A percentile compares a stretch with the other conserved stretches of the same genome.
Evolutionary conservation across 345 rosid species (phyloP).

Genomic region (Arabis alpina): DNA sequence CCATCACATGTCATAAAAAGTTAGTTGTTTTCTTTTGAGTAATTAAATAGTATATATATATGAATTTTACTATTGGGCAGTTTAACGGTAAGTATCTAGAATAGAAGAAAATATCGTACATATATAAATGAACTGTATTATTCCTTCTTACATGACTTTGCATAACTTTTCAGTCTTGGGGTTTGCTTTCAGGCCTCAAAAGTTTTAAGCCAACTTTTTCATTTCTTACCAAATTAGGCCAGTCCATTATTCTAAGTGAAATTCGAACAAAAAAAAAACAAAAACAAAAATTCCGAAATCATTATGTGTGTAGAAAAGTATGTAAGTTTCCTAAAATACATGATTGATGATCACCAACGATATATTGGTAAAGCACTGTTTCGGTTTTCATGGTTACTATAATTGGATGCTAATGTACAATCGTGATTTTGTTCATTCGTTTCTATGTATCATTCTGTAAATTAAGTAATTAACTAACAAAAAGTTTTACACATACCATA

Average conservation of each 20-base stretch:
- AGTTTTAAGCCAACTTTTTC: not conserved
- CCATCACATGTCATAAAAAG: conserved; percentile 11
- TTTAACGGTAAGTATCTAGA: conserved; percentile 8
- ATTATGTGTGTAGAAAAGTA: not conserved
- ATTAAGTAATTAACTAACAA: too few relatives aligned
- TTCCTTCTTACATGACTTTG: conserved; percentile 18
- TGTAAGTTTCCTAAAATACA: not conserved
- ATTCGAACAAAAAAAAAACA: not conserved
- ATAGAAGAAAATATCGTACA: not conserved
- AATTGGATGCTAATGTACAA: too few relatives aligned
- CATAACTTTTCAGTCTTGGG: not conserved
- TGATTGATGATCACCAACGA: not conserved
- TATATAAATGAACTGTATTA: not conserved
- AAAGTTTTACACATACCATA: too few relatives aligned
- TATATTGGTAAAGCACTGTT: not conserved
- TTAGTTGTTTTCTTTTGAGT: conserved; percentile 13
- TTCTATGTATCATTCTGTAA: too few relatives aligned
- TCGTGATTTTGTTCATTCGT: too few relatives aligned
- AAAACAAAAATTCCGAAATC: not conserved
- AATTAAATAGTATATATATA: too few relatives aligned
- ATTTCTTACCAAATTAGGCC: conserved; percentile 23
- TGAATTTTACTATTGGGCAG: not conserved
- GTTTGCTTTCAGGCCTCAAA: conserved; percentile 2
- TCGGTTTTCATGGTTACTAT: too few relatives aligned
- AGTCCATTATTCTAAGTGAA: not conserved